Base-by-base conservation (phyloP, 1,284 basidiomycete species). In the Tilletia caries region DNA sequence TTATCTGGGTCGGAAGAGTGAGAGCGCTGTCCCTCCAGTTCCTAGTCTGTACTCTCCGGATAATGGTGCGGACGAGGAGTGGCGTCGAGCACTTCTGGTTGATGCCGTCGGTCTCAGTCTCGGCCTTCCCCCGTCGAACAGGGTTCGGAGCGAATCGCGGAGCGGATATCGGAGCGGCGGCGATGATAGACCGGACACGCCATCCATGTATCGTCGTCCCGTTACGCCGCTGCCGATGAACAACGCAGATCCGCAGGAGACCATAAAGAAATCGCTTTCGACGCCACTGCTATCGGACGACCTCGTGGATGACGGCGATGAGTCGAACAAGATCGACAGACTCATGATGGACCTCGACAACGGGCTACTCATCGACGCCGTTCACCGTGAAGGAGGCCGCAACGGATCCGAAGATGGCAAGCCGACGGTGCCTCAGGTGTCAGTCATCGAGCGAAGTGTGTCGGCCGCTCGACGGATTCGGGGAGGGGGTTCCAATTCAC, bases 301-400 rank as follows among this genome's bases (percentile, higher is more conserved):
- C 58, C 29, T 62, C 3, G 58, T 34, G 33, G 58, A 62, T 37
- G 58, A 62, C 32, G 58, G 58, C 10, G 32, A 62, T 20, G 58
- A 62, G 18, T 20, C 58, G 27, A 34, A 29, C 8, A 34, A 29
- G 27, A 62, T 62, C n/a, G 58, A 62, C 8, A 34, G 5, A 13
- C 32, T 62, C 6, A 33, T 62, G 32, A 62, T 62, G 58, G 58
- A 62, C n/a, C 58, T 62, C n/a, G 29, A 62, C 32, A 62, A 62
- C 33, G 58, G 58, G 32, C 27, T 20, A 6, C 58, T 62, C 32
- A 34, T 62, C 23, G 58, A 62, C 34, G 58, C 58, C 15, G 29
- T 50, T 25, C 13, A 34, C 20, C 29, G 33, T n/a, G n/a, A n/a
- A 62, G 23, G 58, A 34, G 52, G 3, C n/a, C 23, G 25, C 52